Conservation (phyloP, 177 flowering plant species). For the Telopea speciosissima region DNA sequence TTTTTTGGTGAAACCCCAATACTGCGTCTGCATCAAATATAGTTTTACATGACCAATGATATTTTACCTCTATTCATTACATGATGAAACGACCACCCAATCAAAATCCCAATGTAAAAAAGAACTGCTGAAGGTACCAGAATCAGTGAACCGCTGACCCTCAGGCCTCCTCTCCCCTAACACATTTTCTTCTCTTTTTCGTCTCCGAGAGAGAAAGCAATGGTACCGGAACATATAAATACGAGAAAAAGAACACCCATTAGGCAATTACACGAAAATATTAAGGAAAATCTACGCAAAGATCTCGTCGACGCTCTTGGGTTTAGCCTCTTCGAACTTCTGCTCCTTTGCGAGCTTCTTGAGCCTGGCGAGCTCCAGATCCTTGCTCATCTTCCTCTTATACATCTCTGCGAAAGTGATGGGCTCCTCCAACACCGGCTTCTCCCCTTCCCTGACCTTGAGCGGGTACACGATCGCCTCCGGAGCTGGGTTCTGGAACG, state of each 20-base stretch:
- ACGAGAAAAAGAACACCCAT: not conserved
- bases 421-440: slow-evolving; percentile 58
- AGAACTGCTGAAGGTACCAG: too few relatives aligned
- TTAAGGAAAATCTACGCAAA: slow-evolving; percentile 25
- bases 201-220: not conserved
- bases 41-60: too few relatives aligned
- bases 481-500: slow-evolving; percentile 87
- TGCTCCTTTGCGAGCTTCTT: slow-evolving; percentile 72
- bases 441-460: slow-evolving; percentile 66
- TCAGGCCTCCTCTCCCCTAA: too few relatives aligned
- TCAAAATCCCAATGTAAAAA: too few relatives aligned
- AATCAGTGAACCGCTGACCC: too few relatives aligned
- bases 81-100: too few relatives aligned
- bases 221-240: not conserved
- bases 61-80: too few relatives aligned
- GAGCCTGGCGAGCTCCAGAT: slow-evolving; percentile 64
- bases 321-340: slow-evolving; percentile 10
- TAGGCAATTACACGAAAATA: too few relatives aligned
- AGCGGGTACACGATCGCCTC: slow-evolving; percentile 78
- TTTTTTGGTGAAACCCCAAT: too few relatives aligned
- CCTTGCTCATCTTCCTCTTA: slow-evolving; percentile 72
- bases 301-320: slow-evolving; percentile 26
- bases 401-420: slow-evolving; percentile 84
- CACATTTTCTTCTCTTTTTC: too few relatives aligned
- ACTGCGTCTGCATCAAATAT: too few relatives aligned